Percentiles rank a stretch among this genome's conserved stretches.
Evolutionary conservation across 129 eudicot species (phyloP).

Genomic region (Flaveria sonorensis): DNA sequence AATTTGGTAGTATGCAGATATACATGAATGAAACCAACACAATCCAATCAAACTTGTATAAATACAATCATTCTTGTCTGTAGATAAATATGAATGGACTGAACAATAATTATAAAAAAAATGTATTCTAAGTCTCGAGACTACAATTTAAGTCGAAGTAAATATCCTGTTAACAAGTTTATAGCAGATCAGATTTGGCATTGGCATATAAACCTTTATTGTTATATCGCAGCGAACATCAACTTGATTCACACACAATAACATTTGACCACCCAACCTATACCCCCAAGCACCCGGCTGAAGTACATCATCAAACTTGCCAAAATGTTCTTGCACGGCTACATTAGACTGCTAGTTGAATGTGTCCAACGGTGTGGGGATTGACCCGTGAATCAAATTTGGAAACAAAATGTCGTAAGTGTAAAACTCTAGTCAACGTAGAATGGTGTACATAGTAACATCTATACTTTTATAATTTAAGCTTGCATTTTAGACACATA

Average conservation of each 20-base stretch:
- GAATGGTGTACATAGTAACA: background rate
- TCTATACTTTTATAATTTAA: too few species aligned
- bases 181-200: background rate
- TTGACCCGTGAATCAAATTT: slow-evolving; percentile 52
- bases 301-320: slow-evolving; percentile 51
- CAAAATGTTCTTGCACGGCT: slow-evolving; percentile 61
- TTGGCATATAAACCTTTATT: slow-evolving; percentile 52
- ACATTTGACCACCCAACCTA: slow-evolving; percentile 45
- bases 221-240: slow-evolving; percentile 71
- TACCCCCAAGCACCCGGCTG: slow-evolving; percentile 60
- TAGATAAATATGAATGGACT: background rate
- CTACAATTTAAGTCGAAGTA: too few species aligned
- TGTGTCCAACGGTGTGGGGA: slow-evolving; percentile 40
- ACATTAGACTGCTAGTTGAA: slow-evolving; percentile 65
- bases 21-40: slow-evolving; percentile 10
- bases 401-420: background rate
- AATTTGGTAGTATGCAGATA: too few species aligned
- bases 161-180: background rate
- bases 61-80: background rate
- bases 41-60: background rate
- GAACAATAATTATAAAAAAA: too few species aligned
- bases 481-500: too few species aligned
- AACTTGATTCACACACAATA: slow-evolving; percentile 60
- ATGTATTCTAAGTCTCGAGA: too few species aligned
- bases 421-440: background rate